phyloP scores from a whole-genome alignment of 2,329 filamentous ascomycete species.

The Paecilomyces niveus region DNA sequence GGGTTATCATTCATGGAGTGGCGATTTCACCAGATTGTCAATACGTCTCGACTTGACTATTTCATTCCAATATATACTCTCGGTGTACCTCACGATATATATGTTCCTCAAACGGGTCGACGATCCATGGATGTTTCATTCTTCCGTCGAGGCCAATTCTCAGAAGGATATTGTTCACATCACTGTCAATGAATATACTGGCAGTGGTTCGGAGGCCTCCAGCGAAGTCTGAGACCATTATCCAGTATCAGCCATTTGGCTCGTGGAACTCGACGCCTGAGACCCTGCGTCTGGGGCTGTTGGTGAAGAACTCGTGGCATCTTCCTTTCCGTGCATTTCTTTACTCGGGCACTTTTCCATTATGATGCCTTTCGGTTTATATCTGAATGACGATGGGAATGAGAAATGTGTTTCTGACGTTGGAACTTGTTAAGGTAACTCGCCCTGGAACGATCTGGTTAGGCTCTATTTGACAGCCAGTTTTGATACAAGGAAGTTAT shows the following conservation, averaged over 20 bases:
- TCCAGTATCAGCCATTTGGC: too few species aligned
- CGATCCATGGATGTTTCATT: too few species aligned
- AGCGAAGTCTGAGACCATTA: neutral
- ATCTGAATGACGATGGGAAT: neutral
- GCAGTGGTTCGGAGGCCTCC: neutral
- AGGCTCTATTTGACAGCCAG: neutral
- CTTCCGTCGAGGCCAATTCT: too few species aligned
- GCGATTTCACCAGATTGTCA: too few species aligned
- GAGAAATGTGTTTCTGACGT: neutral
- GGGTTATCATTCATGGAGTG: too few species aligned
- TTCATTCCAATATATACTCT: too few species aligned
- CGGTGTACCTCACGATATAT: too few species aligned
- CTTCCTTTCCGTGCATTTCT: neutral
- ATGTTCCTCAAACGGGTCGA: too few species aligned
- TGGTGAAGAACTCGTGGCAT: neutral
- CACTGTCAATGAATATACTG: neutral
- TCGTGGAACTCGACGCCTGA: neutral
- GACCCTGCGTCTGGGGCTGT: neutral
- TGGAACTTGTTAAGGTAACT: neutral
- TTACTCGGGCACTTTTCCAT: neutral
- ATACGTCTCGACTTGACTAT: too few species aligned
- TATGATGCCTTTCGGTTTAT: neutral
- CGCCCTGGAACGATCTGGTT: neutral
- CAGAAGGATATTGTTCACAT: neutral
- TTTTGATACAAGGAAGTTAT: neutral